These are phyloP conservation scores for Trypanosoma scelopori DNA, from an alignment of 208 protist genomes.

Conservation along the genomic window DNA sequence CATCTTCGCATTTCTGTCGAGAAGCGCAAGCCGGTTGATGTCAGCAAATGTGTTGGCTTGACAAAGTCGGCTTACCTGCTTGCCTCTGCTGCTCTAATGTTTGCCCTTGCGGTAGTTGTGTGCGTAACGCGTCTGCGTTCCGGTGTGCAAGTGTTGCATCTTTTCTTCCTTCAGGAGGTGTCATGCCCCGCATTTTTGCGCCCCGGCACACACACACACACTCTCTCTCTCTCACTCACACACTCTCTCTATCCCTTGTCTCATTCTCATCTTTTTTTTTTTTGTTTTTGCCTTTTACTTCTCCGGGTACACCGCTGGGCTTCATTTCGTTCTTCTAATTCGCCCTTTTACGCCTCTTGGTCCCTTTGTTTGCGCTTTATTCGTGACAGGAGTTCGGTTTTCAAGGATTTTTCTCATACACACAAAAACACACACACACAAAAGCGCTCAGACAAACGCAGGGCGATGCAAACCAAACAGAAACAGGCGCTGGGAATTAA, in stretches of 20 bases:
- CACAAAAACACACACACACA: not conserved
- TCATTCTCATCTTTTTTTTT: slow-evolving; percentile 7
- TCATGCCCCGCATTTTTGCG: not conserved
- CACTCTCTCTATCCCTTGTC: no score
- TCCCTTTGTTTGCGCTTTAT: not conserved
- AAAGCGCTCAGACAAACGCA: not conserved
- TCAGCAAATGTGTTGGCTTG: not conserved
- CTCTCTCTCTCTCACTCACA: not conserved
- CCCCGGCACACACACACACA: not conserved
- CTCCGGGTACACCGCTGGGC: not conserved
- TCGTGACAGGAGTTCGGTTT: not conserved
- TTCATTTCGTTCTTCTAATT: not conserved
- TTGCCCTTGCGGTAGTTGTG: not conserved
- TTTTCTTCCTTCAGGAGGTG: not conserved
- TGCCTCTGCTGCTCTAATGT: no score
- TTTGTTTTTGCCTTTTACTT: slow-evolving; percentile 5
- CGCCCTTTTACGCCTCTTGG: not conserved
- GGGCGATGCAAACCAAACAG: slow-evolving; percentile 84
- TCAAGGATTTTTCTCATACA: no score
- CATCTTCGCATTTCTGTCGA: slow-evolving; percentile 29
- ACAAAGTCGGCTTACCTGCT: no score
- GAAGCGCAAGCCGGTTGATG: slow-evolving; percentile 22
- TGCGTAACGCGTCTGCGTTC: not conserved
- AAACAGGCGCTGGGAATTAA: slow-evolving; percentile 92
- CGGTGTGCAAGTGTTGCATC: not conserved